phyloP scores from a whole-genome alignment of 2,329 filamentous ascomycete genomes.

The Aspergillus aculeatus region DNA sequence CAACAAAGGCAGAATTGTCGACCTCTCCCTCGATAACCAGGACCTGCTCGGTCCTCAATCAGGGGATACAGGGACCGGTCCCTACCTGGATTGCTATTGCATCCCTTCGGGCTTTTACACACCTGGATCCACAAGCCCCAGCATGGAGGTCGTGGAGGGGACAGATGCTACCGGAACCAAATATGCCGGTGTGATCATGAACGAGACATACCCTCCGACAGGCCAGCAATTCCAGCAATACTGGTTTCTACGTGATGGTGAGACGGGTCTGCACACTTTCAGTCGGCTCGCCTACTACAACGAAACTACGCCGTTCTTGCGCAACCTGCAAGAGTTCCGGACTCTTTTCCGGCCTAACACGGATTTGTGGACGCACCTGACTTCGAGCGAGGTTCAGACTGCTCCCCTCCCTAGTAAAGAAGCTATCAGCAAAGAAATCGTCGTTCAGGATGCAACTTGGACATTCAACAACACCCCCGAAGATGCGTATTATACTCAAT shows the following conservation, averaged over 20 bases:
- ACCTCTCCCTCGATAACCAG: conserved; percentile 48
- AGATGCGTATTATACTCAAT: conserved; percentile 56
- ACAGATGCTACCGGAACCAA: conserved; percentile 50
- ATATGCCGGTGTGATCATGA: conserved; percentile 61
- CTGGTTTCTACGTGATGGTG: conserved; percentile 62
- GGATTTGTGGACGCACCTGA: conserved; percentile 61
- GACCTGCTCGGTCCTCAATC: conserved; percentile 52
- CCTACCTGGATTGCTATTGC: conserved; percentile 65
- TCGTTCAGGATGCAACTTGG: conserved; percentile 66
- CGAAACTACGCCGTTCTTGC: conserved; percentile 54
- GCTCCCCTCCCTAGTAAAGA: conserved; percentile 51
- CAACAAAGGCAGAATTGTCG: conserved; percentile 41
- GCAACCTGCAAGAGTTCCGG: conserved; percentile 61
- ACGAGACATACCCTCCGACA: conserved; percentile 57
- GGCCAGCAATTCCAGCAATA: conserved; percentile 63
- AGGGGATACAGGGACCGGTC: conserved; percentile 52
- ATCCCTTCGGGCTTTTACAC: conserved; percentile 60
- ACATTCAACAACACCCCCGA: conserved; percentile 55
- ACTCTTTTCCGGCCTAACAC: conserved; percentile 62
- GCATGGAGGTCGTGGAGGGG: conserved; percentile 53
- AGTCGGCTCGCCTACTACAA: conserved; percentile 61
- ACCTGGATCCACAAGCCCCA: conserved; percentile 51
- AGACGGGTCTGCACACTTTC: conserved; percentile 64
- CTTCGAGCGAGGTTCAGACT: conserved; percentile 57
- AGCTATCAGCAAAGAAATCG: conserved; percentile 42